A percentile compares a stretch with the other conserved stretches of the same genome.
Evolutionary conservation across 176 grass and related monocot genomes (phyloP).

Genomic region (Thinopyrum elongatum): DNA sequence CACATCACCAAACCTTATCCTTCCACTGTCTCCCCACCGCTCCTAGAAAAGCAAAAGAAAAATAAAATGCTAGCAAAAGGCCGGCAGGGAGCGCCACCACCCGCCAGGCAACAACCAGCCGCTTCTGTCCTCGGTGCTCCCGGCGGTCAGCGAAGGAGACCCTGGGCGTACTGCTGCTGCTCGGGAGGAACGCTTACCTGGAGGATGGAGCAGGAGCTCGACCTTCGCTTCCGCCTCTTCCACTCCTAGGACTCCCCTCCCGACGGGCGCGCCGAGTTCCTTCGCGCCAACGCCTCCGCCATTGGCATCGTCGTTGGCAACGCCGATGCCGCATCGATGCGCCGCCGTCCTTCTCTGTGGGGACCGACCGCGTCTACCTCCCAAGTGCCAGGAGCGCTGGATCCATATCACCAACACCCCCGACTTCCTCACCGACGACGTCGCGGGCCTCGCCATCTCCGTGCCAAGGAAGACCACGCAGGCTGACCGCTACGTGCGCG

Average conservation of each 20-base stretch:
- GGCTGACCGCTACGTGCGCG: constrained; percentile 59
- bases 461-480: constrained; percentile 48
- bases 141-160: too few species aligned
- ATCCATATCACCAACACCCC: constrained; percentile 84
- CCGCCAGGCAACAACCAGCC: background rate
- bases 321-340: constrained; percentile 64
- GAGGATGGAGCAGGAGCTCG: constrained; percentile 74
- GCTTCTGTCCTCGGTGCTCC: background rate
- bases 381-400: constrained; percentile 58
- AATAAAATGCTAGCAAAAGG: too few species aligned
- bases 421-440: constrained; percentile 93
- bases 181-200: constrained; percentile 62
- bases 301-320: constrained; percentile 66
- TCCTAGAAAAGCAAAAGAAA: too few species aligned
- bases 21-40: too few species aligned
- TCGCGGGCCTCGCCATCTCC: constrained; percentile 73
- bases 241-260: constrained; percentile 54
- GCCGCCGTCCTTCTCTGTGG: constrained; percentile 74
- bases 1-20: too few species aligned
- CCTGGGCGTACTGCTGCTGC: constrained; percentile 63
- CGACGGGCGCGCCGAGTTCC: constrained; percentile 37
- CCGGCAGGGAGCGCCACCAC: background rate
- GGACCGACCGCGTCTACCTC: constrained; percentile 80
- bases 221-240: constrained; percentile 53
- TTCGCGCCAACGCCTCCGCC: constrained; percentile 50